Percentiles rank a stretch among this genome's conserved stretches.
These are phyloP conservation scores for Leccinum proximum DNA, from an alignment of 1,284 basidiomycete genomes.

Conservation along the genomic window DNA sequence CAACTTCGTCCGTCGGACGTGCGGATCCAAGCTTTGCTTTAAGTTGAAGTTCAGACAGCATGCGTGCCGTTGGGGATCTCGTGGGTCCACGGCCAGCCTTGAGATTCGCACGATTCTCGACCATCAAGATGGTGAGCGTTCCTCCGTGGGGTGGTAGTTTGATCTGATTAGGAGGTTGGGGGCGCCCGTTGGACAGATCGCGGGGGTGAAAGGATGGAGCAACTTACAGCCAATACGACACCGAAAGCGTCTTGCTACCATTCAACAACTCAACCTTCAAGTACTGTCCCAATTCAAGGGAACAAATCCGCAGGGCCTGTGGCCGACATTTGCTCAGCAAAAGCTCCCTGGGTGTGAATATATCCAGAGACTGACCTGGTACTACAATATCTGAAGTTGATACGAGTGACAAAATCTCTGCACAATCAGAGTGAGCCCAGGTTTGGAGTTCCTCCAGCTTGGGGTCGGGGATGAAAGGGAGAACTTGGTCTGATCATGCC, in stretches of 20 bases:
- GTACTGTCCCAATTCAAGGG: slow-evolving; percentile 77
- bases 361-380: slow-evolving; percentile 48
- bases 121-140: slow-evolving; percentile 47
- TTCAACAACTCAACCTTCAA: slow-evolving; percentile 60
- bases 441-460: too few relatives aligned
- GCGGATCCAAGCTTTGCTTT: slow-evolving; percentile 51
- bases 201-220: background rate
- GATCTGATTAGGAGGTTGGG: slow-evolving; percentile 29
- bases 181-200: slow-evolving; percentile 27
- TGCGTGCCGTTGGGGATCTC: slow-evolving; percentile 48
- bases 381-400: slow-evolving; percentile 79
- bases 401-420: slow-evolving; percentile 85
- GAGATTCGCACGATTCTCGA: slow-evolving; percentile 35
- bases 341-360: background rate
- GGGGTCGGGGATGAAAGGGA: too few relatives aligned
- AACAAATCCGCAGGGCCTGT: slow-evolving; percentile 67
- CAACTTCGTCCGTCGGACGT: slow-evolving; percentile 67
- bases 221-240: slow-evolving; percentile 76
- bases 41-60: slow-evolving; percentile 60
- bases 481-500: too few relatives aligned
- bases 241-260: slow-evolving; percentile 60
- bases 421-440: slow-evolving; percentile 5
- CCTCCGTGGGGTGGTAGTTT: slow-evolving; percentile 59
- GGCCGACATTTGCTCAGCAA: background rate
- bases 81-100: slow-evolving; percentile 38